Percentiles rank a stretch among this genome's conserved stretches.
Conservation (phyloP, 1,284 basidiomycete species). For the Ustilago vetiveriae region DNA sequence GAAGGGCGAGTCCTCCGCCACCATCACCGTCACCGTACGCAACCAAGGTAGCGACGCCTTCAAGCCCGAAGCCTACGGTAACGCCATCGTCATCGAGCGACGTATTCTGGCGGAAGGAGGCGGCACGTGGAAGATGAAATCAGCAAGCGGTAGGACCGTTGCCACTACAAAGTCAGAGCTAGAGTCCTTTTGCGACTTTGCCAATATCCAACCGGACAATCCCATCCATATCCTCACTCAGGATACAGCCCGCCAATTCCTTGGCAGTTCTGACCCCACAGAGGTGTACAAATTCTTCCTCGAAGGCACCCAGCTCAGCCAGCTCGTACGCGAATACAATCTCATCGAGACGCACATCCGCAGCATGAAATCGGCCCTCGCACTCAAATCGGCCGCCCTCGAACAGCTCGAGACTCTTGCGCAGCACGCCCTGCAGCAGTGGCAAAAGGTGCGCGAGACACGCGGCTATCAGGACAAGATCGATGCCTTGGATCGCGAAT, state of each 20-base stretch:
- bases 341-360: slow-evolving; percentile 71
- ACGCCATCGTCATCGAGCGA: slow-evolving; percentile 85
- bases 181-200: slow-evolving; percentile 87
- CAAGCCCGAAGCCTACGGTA: slow-evolving; percentile 82
- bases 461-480: slow-evolving; percentile 76
- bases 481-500: slow-evolving; percentile 79
- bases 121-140: slow-evolving; percentile 85
- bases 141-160: slow-evolving; percentile 74
- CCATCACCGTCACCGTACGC: slow-evolving; percentile 82
- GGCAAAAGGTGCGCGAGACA: slow-evolving; percentile 78
- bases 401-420: slow-evolving; percentile 77
- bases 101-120: slow-evolving; percentile 78
- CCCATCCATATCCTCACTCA: slow-evolving; percentile 82
- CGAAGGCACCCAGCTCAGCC: slow-evolving; percentile 87
- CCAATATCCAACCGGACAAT: slow-evolving; percentile 96
- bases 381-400: slow-evolving; percentile 73
- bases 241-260: slow-evolving; percentile 79
- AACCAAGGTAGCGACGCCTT: slow-evolving; percentile 91
- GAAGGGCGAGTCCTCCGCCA: slow-evolving; percentile 80
- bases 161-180: slow-evolving; percentile 87
- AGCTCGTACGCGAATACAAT: slow-evolving; percentile 87
- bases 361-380: slow-evolving; percentile 52
- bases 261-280: slow-evolving; percentile 81
- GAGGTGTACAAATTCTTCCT: slow-evolving; percentile 94
- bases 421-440: slow-evolving; percentile 74